Percentiles rank a stretch among this genome's conserved stretches.
Evolutionary conservation across 2,329 filamentous ascomycete species (phyloP).

Genomic region (Xenosphaeropsis pyriputrescens): DNA sequence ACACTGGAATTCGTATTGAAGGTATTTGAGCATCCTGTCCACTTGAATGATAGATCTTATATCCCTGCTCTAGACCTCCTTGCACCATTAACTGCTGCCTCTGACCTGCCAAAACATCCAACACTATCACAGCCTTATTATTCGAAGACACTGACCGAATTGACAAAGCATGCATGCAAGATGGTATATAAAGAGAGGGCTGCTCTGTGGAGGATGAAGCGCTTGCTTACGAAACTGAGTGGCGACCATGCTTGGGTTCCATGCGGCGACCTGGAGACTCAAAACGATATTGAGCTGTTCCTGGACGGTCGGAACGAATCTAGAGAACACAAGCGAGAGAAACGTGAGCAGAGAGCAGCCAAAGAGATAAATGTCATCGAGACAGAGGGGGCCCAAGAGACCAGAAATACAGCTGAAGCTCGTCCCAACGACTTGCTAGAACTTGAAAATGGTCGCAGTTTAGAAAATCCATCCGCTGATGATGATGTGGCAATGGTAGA

Average conservation of each 20-base stretch:
- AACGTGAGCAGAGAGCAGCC: constrained; percentile 9
- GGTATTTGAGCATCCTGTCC: constrained; percentile 29
- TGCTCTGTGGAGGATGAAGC: constrained; percentile 60
- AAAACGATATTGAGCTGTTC: constrained; percentile 38
- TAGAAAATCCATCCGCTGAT: background rate
- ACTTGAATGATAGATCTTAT: constrained; percentile 1
- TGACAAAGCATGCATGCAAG: constrained; percentile 52
- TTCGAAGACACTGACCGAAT: constrained; percentile 56
- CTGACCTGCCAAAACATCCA: constrained; percentile 61
- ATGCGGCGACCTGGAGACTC: constrained; percentile 39
- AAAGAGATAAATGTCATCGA: constrained; percentile 12
- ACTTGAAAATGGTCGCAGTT: background rate
- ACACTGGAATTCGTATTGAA: constrained; percentile 56
- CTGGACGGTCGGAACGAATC: constrained; percentile 13
- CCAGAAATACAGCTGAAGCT: background rate
- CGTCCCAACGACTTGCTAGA: background rate
- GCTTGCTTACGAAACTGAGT: constrained; percentile 56
- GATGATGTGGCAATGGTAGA: constrained; percentile 1
- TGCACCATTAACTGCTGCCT: constrained; percentile 59
- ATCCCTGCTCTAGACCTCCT: constrained; percentile 43
- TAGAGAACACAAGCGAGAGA: constrained; percentile 8
- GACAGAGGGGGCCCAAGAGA: constrained; percentile 11
- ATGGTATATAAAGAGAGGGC: constrained; percentile 64
- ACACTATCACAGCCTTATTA: constrained; percentile 62
- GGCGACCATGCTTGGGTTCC: constrained; percentile 61